Percentiles rank a stretch among this genome's conserved stretches.
Conservation (phyloP, 352 stramenopile genomes). For the Globisporangium echinulatum region DNA sequence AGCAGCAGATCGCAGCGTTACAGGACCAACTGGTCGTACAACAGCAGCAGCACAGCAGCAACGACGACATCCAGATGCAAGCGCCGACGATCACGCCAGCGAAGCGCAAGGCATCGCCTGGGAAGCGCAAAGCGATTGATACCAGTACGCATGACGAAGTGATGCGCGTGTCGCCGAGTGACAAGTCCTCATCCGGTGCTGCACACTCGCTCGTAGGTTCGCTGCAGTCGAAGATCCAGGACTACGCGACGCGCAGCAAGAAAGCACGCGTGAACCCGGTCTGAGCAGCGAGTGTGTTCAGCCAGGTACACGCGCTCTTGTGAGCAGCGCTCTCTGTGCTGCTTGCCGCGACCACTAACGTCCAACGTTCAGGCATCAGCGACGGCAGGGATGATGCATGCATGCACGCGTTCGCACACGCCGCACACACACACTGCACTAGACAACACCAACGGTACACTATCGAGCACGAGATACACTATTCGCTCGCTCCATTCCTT, state of each 20-base stretch:
- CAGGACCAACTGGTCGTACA: constrained; percentile 33
- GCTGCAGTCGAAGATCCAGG: constrained; percentile 40
- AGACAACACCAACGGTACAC: background rate
- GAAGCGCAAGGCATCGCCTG: constrained; percentile 30
- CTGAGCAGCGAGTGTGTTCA: constrained; percentile 12
- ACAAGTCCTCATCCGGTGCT: constrained; percentile 28
- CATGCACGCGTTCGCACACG: background rate
- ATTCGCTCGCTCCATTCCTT: background rate
- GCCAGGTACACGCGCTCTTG: background rate
- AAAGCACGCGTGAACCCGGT: constrained; percentile 43
- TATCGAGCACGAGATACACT: constrained; percentile 6
- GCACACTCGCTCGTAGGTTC: constrained; percentile 43
- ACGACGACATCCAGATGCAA: constrained; percentile 32
- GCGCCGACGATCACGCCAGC: constrained; percentile 19
- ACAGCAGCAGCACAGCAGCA: constrained; percentile 8
- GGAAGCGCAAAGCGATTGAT: constrained; percentile 43
- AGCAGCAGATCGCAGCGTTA: constrained; percentile 53
- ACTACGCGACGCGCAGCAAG: constrained; percentile 42
- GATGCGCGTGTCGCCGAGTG: constrained; percentile 14
- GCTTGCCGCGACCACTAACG: background rate
- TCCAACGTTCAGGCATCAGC: background rate
- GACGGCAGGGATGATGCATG: too few relatives aligned
- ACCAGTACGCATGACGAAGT: constrained; percentile 30
- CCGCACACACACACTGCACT: background rate
- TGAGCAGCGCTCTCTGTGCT: too few relatives aligned